Conservation (phyloP, 129 eudicot genomes). For the Flaveria brownii region DNA sequence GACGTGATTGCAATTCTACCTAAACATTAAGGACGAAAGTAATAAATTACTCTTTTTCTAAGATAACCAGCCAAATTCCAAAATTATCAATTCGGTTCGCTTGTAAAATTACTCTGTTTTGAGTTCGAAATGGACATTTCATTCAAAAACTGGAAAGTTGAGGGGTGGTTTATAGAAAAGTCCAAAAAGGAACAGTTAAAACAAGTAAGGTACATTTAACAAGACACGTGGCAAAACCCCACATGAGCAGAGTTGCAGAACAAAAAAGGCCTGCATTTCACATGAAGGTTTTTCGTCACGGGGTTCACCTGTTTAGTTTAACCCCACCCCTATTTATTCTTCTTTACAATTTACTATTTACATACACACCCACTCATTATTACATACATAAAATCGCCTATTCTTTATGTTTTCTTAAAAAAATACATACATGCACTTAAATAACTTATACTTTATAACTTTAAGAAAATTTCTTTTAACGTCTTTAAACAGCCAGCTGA, state of each 20-base stretch:
- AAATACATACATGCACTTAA: not conserved
- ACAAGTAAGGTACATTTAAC: constrained; percentile 15
- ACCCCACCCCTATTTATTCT: constrained; percentile 23
- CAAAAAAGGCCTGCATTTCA: constrained; percentile 17
- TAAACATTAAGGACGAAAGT: too few species aligned
- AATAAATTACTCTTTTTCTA: too few species aligned
- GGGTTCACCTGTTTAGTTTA: constrained; percentile 7
- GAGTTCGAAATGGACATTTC: too few species aligned
- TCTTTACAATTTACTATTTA: not conserved
- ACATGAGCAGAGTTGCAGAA: constrained; percentile 23
- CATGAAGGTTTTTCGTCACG: constrained; percentile 35
- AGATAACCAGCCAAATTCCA: too few species aligned
- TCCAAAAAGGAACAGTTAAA: constrained; percentile 28
- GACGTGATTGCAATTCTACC: too few species aligned
- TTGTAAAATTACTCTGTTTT: too few species aligned
- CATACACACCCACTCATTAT: constrained; percentile 4
- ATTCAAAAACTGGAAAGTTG: not conserved
- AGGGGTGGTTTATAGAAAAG: constrained; percentile 17
- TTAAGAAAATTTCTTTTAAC: too few species aligned
- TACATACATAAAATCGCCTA: not conserved
- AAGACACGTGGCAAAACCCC: constrained; percentile 43
- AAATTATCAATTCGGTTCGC: too few species aligned
- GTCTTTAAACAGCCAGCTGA: too few species aligned
- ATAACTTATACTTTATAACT: too few species aligned
- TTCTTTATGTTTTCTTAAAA: not conserved